phyloP scores from a whole-genome alignment of 495 filamentous ascomycete genomes.

The Schizothecium vesticola region DNA sequence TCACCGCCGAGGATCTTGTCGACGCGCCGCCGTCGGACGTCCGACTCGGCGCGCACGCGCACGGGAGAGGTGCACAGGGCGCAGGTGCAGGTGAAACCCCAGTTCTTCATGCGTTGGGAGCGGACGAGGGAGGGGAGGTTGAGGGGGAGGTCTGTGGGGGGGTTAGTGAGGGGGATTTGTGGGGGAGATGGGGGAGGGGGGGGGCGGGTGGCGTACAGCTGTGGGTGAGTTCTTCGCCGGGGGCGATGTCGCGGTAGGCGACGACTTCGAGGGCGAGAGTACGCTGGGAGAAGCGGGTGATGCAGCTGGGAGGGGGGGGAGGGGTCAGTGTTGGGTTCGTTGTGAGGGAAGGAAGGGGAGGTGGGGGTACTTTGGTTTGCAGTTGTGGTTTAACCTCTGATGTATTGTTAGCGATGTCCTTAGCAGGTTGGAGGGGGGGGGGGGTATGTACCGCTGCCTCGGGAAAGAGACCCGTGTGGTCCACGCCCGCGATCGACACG shows the following conservation, averaged over 20 bases:
- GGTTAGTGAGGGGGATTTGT: not conserved
- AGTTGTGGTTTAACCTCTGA: constrained; percentile 31
- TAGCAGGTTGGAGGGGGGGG: not conserved
- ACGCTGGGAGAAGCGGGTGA: constrained; percentile 21
- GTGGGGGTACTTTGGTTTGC: constrained; percentile 28
- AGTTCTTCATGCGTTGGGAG: constrained; percentile 18
- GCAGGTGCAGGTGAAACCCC: constrained; percentile 33
- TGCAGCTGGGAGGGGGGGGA: not conserved
- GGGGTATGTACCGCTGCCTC: constrained; percentile 26
- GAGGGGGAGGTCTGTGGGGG: constrained; percentile 18
- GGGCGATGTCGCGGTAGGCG: constrained; percentile 25
- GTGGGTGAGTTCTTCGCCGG: constrained; percentile 28
- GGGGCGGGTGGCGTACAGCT: constrained; percentile 19
- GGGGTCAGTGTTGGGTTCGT: constrained; percentile 9
- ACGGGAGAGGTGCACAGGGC: constrained; percentile 18
- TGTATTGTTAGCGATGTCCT: not conserved
- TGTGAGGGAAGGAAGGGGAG: not conserved
- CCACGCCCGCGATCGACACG: constrained; percentile 17
- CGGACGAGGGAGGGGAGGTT: constrained; percentile 24
- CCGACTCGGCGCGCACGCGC: constrained; percentile 10
- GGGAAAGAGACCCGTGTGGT: constrained; percentile 27
- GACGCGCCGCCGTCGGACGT: constrained; percentile 19
- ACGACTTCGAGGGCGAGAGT: constrained; percentile 29
- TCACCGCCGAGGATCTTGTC: constrained; percentile 19
- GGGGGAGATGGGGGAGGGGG: not conserved